phyloP scores from a whole-genome alignment of 495 filamentous ascomycete genomes.

The Talaromyces wortmannii region DNA sequence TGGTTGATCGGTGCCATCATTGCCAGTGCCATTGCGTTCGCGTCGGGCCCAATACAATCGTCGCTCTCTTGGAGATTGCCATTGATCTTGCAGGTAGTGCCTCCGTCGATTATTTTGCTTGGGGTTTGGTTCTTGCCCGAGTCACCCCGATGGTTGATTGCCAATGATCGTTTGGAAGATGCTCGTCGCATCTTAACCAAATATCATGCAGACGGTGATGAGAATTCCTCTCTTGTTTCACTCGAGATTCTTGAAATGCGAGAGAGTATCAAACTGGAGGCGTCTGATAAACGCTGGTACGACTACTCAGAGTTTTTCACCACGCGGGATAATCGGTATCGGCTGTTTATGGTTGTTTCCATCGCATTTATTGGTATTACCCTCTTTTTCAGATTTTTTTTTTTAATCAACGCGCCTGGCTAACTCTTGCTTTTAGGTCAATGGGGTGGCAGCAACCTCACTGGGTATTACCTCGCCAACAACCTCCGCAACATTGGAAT shows the following conservation, averaged over 20 bases:
- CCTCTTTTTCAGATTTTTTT: not conserved
- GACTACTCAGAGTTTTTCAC: slow-evolving; percentile 59
- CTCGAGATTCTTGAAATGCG: slow-evolving; percentile 53
- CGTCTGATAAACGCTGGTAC: slow-evolving; percentile 59
- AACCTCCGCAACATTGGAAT: slow-evolving; percentile 54
- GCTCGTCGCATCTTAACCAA: slow-evolving; percentile 45
- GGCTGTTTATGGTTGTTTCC: slow-evolving; percentile 30
- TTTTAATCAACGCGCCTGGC: not conserved
- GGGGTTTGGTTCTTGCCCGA: slow-evolving; percentile 55
- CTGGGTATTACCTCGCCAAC: slow-evolving; percentile 54
- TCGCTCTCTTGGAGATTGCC: not conserved
- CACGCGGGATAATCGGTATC: slow-evolving; percentile 48
- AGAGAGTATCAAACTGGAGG: slow-evolving; percentile 44
- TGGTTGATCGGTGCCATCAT: slow-evolving; percentile 45
- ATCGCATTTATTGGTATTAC: not conserved
- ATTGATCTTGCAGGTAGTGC: not conserved
- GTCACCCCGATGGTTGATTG: slow-evolving; percentile 51
- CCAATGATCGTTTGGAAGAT: slow-evolving; percentile 57
- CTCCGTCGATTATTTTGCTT: not conserved
- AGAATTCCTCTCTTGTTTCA: slow-evolving; percentile 43
- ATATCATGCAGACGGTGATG: slow-evolving; percentile 51
- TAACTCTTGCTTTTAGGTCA: slow-evolving; percentile 48
- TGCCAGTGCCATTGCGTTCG: slow-evolving; percentile 17
- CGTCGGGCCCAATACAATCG: not conserved
- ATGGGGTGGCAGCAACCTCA: slow-evolving; percentile 61